Evolutionary conservation across 768 basidiomycete species (phyloP).

Genomic region (Collybia sordida): DNA sequence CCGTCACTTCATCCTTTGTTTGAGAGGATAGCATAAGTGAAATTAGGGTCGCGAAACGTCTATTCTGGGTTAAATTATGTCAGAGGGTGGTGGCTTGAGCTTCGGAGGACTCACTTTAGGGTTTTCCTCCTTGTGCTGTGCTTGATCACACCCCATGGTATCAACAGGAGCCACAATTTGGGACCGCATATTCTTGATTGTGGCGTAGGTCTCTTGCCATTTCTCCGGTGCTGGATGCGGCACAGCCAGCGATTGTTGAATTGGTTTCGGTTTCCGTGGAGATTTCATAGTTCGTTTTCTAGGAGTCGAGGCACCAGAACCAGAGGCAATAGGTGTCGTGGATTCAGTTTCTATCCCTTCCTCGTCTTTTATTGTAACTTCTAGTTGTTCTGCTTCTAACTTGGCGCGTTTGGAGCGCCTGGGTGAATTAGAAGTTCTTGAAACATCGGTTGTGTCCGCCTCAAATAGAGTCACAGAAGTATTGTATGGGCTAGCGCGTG

Average conservation of each 20-base stretch:
- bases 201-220: constrained; percentile 71
- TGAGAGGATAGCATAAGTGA: constrained; percentile 96
- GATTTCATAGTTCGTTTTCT: constrained; percentile 21
- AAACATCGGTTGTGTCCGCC: constrained; percentile 9
- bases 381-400: constrained; percentile 16
- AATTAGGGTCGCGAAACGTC: constrained; percentile 81
- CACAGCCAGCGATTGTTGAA: constrained; percentile 49
- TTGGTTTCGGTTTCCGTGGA: constrained; percentile 54
- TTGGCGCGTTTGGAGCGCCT: constrained; percentile 31
- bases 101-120: constrained; percentile 50
- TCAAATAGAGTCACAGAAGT: constrained; percentile 41
- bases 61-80: constrained; percentile 47
- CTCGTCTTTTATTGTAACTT: constrained; percentile 4
- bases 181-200: constrained; percentile 76
- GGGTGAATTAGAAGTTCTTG: constrained; percentile 16
- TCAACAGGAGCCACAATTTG: constrained; percentile 84
- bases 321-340: neutral
- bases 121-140: constrained; percentile 60
- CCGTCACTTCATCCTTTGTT: constrained; percentile 90
- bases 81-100: neutral
- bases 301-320: constrained; percentile 13
- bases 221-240: constrained; percentile 67
- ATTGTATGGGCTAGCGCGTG: constrained; percentile 44
- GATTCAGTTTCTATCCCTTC: neutral
- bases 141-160: constrained; percentile 84